Base-by-base conservation (phyloP, 1,139 yeast species). In the Zygosaccharomyces pseudobailii region DNA sequence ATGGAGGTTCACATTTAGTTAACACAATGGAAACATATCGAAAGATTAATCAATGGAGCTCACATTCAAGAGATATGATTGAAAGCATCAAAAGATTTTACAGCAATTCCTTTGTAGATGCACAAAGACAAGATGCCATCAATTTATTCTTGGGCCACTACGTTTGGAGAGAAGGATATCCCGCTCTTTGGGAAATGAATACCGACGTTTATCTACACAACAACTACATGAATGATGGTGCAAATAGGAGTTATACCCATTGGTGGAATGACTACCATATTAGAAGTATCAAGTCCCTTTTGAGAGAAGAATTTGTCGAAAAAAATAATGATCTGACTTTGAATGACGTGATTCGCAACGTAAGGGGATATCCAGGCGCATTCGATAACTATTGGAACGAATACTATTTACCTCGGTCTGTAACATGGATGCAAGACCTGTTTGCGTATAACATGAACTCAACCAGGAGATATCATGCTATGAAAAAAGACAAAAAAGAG, bases 21-120 rank as follows among this genome's bases (percentile, higher is more conserved):
- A 94, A 94, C 60, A 94, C 99, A 0, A 87, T 94, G 87, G 97
- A 92, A 63, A 89, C 97, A 0, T 94, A 94, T 65, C 75, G 98
- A 51, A 84, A 95, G 61, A 89, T 92, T 51, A 94, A 94, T 62
- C 97, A 90, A 64, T 94, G 99, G 99, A 83, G 95, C 3, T 89
- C 97, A 2, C 97, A 94, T 65, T 89, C 98, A 0, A 75, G 98
- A 56, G 99, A 94, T 67, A 82, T 92, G 76, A 80, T 94, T 56
- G 97, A 94, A 61, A 87, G 96, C 61, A 86, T 94, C 49, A 85
- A 92, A 55, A 72, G 99, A 55, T 94, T 90, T 55, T 94, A 94
- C 65, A 87, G 95, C 51, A 94, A 94, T 65, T 89, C 97, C 0
- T 94, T 94, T 63, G 80, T 94, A 68, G 99, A 94, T 69, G 90